Evolutionary conservation across 1,284 basidiomycete genomes (phyloP), one percentile per base, ranked within the genome.

Genomic region (Cryptococcus maquisensis): DNA sequence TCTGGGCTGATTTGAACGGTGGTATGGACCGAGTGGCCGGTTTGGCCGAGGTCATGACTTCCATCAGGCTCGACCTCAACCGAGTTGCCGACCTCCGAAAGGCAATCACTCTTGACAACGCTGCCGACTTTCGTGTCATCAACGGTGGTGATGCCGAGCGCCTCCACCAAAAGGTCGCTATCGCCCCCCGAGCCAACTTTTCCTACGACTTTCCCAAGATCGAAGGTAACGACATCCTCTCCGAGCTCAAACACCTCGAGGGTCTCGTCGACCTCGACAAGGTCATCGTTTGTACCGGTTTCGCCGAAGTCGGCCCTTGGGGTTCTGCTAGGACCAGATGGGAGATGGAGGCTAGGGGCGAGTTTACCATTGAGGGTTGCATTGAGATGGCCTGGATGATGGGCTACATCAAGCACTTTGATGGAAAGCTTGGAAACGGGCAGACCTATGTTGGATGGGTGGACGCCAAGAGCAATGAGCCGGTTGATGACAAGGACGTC

Each of bases 321-420:
- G 96, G 96, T 67, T 94, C 90, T 69, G 87, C 94, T 21, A 86
- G 96, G 64, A 98, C 95, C n/a, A 86, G 95, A 63, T 98, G 95
- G 95, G 94, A 98, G 80, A 96, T 97, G 91, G 94, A 97, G 75
- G 92, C 90, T 46, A 82, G 84, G 47, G 92, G 93, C 36, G 85
- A 93, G 71, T 88, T 96, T 77, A 93, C 92, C 7, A 95, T 98
- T 68, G 89, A 97, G 76, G 95, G 94, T 44, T 90, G 90, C 71
- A 96, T 98, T 68, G 95, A 98, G 80, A 94, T 98, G 87, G 94
- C 95, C 15, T 98, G 95, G 93, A 88, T 97, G 78, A 98, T 96
- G 90, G 94, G 96, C 44, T 85, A 85, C 77, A 97, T 98, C 83
- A 97, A 95, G 79, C 92, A 98, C 81, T 93, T 97, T 74, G 90